Evolutionary conservation across 345 rosid genomes (phyloP).

Genomic region (Melaleuca quinquenervia): DNA sequence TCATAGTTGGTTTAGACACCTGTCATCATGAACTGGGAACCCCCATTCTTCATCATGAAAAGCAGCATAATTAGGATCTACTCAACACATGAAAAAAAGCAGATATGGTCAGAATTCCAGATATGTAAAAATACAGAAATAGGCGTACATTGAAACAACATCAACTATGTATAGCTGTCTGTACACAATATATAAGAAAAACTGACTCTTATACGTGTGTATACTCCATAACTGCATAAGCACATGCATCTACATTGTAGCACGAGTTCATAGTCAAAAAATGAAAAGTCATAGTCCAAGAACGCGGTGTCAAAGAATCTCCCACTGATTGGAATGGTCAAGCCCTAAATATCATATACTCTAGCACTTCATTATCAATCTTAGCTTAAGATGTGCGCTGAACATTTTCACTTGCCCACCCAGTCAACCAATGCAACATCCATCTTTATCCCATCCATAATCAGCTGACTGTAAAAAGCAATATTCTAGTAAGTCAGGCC

Average conservation of each 20-base stretch:
- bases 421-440: neutral
- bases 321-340: neutral
- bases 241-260: neutral
- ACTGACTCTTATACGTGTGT: neutral
- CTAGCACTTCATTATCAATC: neutral
- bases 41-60: slow-evolving; percentile 98
- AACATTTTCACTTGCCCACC: neutral
- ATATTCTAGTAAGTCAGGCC: neutral
- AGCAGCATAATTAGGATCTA: slow-evolving; percentile 30
- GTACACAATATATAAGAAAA: neutral
- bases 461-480: neutral
- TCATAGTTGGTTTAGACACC: slow-evolving; percentile 25
- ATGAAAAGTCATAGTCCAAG: neutral
- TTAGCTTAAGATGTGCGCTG: neutral
- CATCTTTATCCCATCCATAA: neutral
- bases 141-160: neutral
- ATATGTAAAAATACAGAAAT: neutral
- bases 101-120: neutral
- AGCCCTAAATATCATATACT: neutral
- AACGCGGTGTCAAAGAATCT: neutral
- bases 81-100: neutral
- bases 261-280: neutral
- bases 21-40: slow-evolving; percentile 68
- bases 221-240: neutral
- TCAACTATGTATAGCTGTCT: neutral